Conservation (phyloP, 2,329 filamentous ascomycete genomes). For the Talaromyces sp. region DNA sequence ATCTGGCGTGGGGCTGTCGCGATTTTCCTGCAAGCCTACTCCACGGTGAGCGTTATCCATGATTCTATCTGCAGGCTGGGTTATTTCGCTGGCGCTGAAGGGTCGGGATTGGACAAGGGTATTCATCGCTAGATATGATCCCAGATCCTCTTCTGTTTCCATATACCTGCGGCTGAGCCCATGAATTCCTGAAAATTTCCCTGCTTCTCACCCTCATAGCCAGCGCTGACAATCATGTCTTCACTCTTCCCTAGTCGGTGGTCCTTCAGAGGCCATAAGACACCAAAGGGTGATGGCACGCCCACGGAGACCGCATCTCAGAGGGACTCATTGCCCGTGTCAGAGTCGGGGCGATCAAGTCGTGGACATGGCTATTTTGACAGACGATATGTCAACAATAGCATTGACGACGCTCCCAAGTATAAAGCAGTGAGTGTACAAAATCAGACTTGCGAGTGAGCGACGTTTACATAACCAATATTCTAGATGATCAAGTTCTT, state of each 20-base stretch:
- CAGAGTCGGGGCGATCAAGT: slow-evolving; percentile 9
- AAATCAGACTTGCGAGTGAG: neutral
- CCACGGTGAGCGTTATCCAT: neutral
- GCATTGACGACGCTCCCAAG: slow-evolving; percentile 29
- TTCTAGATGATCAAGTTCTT: slow-evolving; percentile 32
- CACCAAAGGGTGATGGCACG: neutral
- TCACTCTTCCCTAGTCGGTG: slow-evolving; percentile 11
- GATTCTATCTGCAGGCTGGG: neutral
- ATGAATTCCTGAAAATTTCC: neutral
- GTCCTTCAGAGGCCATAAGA: slow-evolving; percentile 2
- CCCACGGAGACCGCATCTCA: neutral
- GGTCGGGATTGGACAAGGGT: neutral
- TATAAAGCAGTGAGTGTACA: slow-evolving; percentile 27
- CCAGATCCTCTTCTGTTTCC: neutral
- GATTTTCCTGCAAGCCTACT: neutral
- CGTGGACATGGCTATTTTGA: slow-evolving; percentile 8
- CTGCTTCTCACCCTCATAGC: neutral
- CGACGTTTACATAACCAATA: slow-evolving; percentile 1
- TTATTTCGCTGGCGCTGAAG: neutral
- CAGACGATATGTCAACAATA: slow-evolving; percentile 4
- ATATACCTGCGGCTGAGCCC: slow-evolving; percentile 4
- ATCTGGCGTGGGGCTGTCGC: slow-evolving; percentile 2
- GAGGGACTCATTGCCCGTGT: slow-evolving; percentile 10
- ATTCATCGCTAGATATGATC: neutral
- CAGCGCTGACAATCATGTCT: slow-evolving; percentile 13